phyloP scores from a whole-genome alignment of 164 flowering plant species.

The Buxus sempervirens region DNA sequence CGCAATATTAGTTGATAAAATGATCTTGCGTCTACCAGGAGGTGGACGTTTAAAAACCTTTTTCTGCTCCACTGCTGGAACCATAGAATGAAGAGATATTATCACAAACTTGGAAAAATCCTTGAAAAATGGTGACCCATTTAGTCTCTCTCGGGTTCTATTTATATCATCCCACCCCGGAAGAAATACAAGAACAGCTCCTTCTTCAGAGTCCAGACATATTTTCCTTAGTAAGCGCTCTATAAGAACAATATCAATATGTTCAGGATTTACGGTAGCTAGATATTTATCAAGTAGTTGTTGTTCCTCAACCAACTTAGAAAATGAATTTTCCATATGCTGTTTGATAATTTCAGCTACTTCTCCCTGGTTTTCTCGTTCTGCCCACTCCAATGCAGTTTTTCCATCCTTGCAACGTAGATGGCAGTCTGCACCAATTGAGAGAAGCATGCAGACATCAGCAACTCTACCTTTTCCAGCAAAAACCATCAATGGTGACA shows the following conservation, averaged over 20 bases:
- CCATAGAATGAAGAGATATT: conserved; percentile 85
- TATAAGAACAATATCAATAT: conserved; percentile 65
- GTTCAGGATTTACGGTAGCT: conserved; percentile 52
- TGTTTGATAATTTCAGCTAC: conserved; percentile 52
- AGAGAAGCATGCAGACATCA: conserved; percentile 86
- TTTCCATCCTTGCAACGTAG: conserved; percentile 58
- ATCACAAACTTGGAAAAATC: conserved; percentile 63
- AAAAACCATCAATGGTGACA: conserved; percentile 86
- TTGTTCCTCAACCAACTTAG: conserved; percentile 39
- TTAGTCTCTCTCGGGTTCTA: conserved; percentile 50
- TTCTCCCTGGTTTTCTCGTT: conserved; percentile 51
- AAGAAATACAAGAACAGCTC: conserved; percentile 90
- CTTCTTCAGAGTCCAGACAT: conserved; percentile 78
- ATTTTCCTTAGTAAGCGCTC: conserved; percentile 67
- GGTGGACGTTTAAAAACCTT: conserved; percentile 72
- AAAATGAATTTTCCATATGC: conserved; percentile 32
- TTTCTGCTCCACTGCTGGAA: conserved; percentile 86
- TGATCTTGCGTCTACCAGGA: conserved; percentile 82
- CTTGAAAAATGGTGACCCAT: conserved; percentile 49
- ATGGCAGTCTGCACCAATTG: conserved; percentile 72
- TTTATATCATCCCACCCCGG: conserved; percentile 99
- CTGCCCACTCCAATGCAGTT: conserved; percentile 80
- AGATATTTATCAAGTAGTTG: conserved; percentile 65
- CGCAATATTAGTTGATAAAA: conserved; percentile 94
- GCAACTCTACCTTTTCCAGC: conserved; percentile 79